Conservation (phyloP, 169 alveolate genomes). For the Plasmodium knowlesi region DNA sequence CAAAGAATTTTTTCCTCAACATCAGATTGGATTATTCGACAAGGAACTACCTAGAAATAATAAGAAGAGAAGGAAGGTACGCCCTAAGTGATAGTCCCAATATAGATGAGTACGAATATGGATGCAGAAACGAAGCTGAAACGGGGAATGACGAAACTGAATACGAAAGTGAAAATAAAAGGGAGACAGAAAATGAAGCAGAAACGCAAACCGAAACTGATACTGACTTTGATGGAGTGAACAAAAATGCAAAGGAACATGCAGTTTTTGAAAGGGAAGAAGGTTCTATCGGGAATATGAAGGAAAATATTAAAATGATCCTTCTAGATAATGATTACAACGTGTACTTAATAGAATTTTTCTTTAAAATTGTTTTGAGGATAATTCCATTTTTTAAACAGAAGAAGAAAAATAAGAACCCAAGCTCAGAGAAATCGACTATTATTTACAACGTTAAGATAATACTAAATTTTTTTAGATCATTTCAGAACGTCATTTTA, state of each 20-base stretch:
- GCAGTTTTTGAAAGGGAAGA: not conserved
- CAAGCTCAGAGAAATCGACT: slow-evolving; percentile 13
- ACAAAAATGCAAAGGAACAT: slow-evolving; percentile 20
- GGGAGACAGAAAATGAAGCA: slow-evolving; percentile 6
- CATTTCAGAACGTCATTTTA: slow-evolving; percentile 57
- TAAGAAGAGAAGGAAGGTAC: not conserved
- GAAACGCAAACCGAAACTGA: slow-evolving; percentile 48
- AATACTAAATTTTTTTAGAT: slow-evolving; percentile 35
- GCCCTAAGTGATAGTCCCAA: not conserved
- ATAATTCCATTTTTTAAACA: slow-evolving; percentile 60
- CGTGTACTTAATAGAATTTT: slow-evolving; percentile 42
- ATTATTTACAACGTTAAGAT: slow-evolving; percentile 54
- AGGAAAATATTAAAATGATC: slow-evolving; percentile 33
- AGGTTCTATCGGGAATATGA: not conserved
- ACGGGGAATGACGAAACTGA: slow-evolving; percentile 23
- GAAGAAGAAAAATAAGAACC: not conserved
- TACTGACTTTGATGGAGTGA: slow-evolving; percentile 6
- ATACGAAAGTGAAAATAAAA: slow-evolving; percentile 36
- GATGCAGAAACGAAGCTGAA: not conserved
- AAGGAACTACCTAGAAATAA: slow-evolving; percentile 23
- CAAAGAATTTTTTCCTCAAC: slow-evolving; percentile 13
- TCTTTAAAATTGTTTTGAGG: slow-evolving; percentile 63
- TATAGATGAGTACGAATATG: slow-evolving; percentile 1
- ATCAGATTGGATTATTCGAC: not conserved
- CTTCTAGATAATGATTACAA: slow-evolving; percentile 61